Base-by-base conservation (phyloP, 495 filamentous ascomycete genomes). In the Neurospora sp. region DNA sequence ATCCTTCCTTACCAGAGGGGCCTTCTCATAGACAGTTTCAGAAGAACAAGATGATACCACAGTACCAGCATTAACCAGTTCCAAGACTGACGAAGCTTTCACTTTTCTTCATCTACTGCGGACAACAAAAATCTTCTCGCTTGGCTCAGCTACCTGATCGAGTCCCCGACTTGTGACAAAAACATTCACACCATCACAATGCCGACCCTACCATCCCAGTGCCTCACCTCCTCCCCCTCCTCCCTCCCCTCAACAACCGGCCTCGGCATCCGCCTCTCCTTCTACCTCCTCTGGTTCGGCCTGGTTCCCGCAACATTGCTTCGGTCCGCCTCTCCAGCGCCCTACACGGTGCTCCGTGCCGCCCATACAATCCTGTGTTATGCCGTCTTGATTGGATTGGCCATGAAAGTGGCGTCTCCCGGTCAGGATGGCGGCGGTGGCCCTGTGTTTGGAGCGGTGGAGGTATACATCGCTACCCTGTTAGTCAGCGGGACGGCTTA, bases 401-500 rank as follows among this genome's bases (percentile, higher is more conserved):
- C 45, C 10, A 70, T 77, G 27, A 72, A 68, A 0, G 22, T 41
- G 8, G 53, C 73, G 0, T 69, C 73, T 10, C 35, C 41, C 0
- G 41, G 69, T 0, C 27, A 31, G 27, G 27, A 31, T 31, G 27
- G 27, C 2, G 27, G 27, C 3, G 27, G 27, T 31, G 27, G 3
- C 27, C 27, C 27, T 69, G 31, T 1, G 17, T 9, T 75, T 3
- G 10, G 40, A 6, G 72, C 75, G 3, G 74, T 69, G 41, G 79
- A 81, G 61, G 74, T 79, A 10, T 84, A 84, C 61, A 75, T 83
- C 68, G 75, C 79, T 9, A 77, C 82, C 1, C 69, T 84, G 2
- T 79, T 84, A 9, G 72, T 78, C 17, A 61, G 53, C 1, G 53
- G 53, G 0, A 35, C 53, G 0, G 53, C 27, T 2, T 61, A 61